These are phyloP conservation scores for Puccinia hordei DNA, from an alignment of 1,284 basidiomycete genomes.

Conservation along the genomic window DNA sequence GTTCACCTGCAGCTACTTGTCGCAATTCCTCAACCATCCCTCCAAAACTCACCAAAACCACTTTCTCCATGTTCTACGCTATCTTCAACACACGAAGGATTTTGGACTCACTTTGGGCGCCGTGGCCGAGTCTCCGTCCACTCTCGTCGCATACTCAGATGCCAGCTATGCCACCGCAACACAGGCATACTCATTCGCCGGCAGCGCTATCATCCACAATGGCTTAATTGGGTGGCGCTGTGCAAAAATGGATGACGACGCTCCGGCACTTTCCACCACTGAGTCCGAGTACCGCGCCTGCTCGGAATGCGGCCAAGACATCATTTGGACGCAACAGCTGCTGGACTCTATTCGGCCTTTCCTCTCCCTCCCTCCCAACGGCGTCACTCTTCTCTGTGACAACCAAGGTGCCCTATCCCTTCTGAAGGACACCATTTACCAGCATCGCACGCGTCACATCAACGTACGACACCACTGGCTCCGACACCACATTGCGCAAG, in stretches of 20 bases:
- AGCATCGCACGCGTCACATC: constrained; percentile 50
- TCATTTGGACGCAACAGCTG: background rate
- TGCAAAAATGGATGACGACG: background rate
- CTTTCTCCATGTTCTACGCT: background rate
- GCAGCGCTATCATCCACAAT: background rate
- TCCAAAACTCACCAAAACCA: background rate
- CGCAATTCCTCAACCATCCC: constrained; percentile 8
- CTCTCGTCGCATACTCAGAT: background rate
- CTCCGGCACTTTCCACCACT: background rate
- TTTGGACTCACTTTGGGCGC: background rate
- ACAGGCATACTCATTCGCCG: background rate
- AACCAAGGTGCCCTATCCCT: background rate
- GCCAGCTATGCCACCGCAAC: background rate
- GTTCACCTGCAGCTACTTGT: background rate
- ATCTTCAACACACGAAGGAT: background rate
- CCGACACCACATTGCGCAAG: background rate
- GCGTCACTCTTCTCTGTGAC: background rate
- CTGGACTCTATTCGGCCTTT: background rate
- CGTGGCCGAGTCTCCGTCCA: too few relatives aligned
- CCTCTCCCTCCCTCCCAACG: background rate
- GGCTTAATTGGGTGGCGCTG: background rate
- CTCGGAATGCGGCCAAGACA: background rate
- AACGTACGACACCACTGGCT: constrained; percentile 18
- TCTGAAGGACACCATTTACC: constrained; percentile 33
- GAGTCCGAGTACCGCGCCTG: background rate